Evolutionary conservation across 1,139 yeast species (phyloP).

Genomic region (Suhomyces wounanorum): DNA sequence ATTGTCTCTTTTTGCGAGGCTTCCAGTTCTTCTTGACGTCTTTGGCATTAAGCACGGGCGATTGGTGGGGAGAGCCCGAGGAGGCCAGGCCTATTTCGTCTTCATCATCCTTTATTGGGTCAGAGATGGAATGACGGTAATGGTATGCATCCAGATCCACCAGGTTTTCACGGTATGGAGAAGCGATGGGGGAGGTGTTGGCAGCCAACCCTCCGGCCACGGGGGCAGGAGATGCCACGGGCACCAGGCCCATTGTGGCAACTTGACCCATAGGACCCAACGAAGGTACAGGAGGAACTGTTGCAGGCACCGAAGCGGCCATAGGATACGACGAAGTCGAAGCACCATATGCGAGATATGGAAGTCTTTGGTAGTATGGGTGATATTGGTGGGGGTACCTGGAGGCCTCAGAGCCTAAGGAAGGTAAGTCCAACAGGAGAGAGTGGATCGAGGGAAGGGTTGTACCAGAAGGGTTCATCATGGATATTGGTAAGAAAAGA

Average conservation of each 20-base stretch:
- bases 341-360: slow-evolving; percentile 1
- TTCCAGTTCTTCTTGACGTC: slow-evolving; percentile 30
- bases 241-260: not conserved
- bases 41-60: slow-evolving; percentile 10
- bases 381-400: slow-evolving; percentile 10
- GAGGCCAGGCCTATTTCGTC: slow-evolving; percentile 13
- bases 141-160: slow-evolving; percentile 10
- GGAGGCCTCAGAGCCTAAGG: slow-evolving; percentile 11
- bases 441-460: slow-evolving; percentile 34
- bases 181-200: slow-evolving; percentile 6
- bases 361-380: slow-evolving; percentile 7
- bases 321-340: not conserved
- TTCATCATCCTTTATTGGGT: slow-evolving; percentile 6
- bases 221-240: slow-evolving; percentile 3
- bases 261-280: not conserved
- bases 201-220: not conserved
- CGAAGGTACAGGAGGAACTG: not conserved
- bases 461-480: slow-evolving; percentile 13
- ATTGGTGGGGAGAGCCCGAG: slow-evolving; percentile 7
- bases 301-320: not conserved
- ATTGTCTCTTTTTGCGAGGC: slow-evolving; percentile 76
- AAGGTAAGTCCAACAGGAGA: slow-evolving; percentile 31
- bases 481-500: not conserved
- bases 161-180: slow-evolving; percentile 11
- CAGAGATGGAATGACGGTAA: slow-evolving; percentile 6